Conservation (phyloP, 208 protist genomes). For the Angomonas desouzai region DNA sequence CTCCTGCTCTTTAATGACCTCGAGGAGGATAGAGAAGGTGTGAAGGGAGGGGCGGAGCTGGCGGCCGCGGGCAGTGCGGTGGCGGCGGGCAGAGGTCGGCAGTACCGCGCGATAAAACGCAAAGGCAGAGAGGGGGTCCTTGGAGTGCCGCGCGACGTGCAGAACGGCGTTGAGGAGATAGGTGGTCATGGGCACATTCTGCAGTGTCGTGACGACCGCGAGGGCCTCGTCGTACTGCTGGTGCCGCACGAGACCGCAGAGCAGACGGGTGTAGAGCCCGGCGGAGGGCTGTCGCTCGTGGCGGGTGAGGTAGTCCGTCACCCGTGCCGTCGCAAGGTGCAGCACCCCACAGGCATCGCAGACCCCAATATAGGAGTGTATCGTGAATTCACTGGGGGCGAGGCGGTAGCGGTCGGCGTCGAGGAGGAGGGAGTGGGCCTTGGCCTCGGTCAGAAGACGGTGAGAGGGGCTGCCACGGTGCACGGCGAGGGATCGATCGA, state of each 20-base stretch:
- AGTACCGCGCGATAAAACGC: constrained; percentile 53
- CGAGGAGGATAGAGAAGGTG: constrained; percentile 68
- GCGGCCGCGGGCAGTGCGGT: constrained; percentile 3
- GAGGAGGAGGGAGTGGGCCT: constrained; percentile 77
- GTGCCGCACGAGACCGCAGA: constrained; percentile 62
- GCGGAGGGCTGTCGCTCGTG: constrained; percentile 58
- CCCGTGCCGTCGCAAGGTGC: constrained; percentile 72
- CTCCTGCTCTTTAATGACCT: constrained; percentile 32
- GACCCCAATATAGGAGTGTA: constrained; percentile 65
- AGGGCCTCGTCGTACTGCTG: constrained; percentile 57
- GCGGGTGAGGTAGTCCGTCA: constrained; percentile 66
- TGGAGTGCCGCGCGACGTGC: constrained; percentile 48
- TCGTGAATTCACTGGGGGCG: constrained; percentile 65
- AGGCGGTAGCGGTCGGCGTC: constrained; percentile 72
- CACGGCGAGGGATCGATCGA: constrained; percentile 33
- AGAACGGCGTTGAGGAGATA: constrained; percentile 70
- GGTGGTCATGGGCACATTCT: constrained; percentile 45
- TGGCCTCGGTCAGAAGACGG: constrained; percentile 31
- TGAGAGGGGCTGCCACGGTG: constrained; percentile 15
- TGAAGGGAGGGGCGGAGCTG: constrained; percentile 30
- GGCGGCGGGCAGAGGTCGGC: constrained; percentile 1
- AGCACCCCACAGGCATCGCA: constrained; percentile 50
- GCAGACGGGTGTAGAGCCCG: constrained; percentile 53
- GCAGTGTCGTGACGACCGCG: constrained; percentile 51
- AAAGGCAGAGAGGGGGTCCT: constrained; percentile 61